A percentile compares a stretch with the other conserved stretches of the same genome.
Evolutionary conservation across 2,329 filamentous ascomycete genomes (phyloP).

Genomic region (Claviceps purpurea): DNA sequence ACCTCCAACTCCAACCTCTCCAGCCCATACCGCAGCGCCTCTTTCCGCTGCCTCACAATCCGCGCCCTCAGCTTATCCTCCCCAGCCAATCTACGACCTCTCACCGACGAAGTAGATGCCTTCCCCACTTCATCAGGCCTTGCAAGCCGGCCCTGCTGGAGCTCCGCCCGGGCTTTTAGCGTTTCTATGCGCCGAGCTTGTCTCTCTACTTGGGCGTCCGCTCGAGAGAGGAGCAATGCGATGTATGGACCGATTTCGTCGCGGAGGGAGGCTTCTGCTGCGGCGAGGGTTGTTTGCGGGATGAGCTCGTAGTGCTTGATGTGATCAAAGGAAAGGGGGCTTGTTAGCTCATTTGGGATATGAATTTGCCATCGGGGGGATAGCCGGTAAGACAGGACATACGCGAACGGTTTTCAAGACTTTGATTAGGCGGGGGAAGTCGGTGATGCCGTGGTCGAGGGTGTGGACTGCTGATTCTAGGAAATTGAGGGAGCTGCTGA

Average conservation of each 20-base stretch:
- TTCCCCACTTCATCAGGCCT: slow-evolving; percentile 13
- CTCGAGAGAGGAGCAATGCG: slow-evolving; percentile 61
- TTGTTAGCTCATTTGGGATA: background rate
- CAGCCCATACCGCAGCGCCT: slow-evolving; percentile 74
- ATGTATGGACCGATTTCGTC: slow-evolving; percentile 87
- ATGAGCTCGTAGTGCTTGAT: slow-evolving; percentile 81
- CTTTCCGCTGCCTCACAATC: slow-evolving; percentile 66
- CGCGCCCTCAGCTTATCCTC: slow-evolving; percentile 38
- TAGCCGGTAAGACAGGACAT: slow-evolving; percentile 12
- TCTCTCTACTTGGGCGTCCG: slow-evolving; percentile 72
- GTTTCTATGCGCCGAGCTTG: slow-evolving; percentile 72
- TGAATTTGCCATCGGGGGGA: background rate
- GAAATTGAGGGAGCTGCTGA: slow-evolving; percentile 45
- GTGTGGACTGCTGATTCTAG: slow-evolving; percentile 47
- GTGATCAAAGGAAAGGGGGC: background rate
- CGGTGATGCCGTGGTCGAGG: slow-evolving; percentile 40
- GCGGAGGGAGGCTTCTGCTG: slow-evolving; percentile 71
- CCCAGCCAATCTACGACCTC: slow-evolving; percentile 32
- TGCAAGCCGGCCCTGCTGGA: slow-evolving; percentile 59
- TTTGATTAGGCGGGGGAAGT: slow-evolving; percentile 41
- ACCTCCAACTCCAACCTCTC: slow-evolving; percentile 77
- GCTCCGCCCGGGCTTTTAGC: slow-evolving; percentile 67
- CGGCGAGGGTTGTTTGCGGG: slow-evolving; percentile 66
- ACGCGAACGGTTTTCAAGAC: slow-evolving; percentile 47
- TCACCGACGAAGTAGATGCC: slow-evolving; percentile 5